Base-by-base conservation (phyloP, 805 yeast genomes). In the Torulaspora gathmanii region DNA sequence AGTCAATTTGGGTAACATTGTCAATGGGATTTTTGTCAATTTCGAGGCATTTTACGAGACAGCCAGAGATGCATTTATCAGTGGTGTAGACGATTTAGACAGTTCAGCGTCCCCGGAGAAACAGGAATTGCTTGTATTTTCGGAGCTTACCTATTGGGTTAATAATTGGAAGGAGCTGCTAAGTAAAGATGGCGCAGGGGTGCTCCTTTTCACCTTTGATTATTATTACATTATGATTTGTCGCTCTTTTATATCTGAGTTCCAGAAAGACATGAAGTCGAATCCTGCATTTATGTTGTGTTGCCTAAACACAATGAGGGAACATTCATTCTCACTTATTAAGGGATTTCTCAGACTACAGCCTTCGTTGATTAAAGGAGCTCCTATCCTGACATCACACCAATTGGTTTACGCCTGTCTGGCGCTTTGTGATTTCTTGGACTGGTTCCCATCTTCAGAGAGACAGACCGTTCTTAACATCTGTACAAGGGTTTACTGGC, bases 401-500 rank as follows among this genome's bases (percentile, higher is more conserved):
- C 78, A 78, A 50, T 68, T 78, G 15, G 76, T 78, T 5, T 79
- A 77, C 56, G 73, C 81, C 0, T 76, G 80, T 53, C 55, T 78
- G 30, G 73, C 79, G 0, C 60, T 79, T 19, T 74, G 77, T 53
- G 80, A 77, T 38, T 71, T 67, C 48, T 57, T 77, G 13, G 65
- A 64, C 40, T 58, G 65, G 49, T 69, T 72, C 61, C 63, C 64
- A 27, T 56, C 59, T 5, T 57, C 65, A n/a, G 72, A 73, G 45
- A 70, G 68, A 43, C 69, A 69, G 17, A 67, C 62, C 46, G 57
- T 76, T 2, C 53, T 79, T 35, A 74, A 67, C 49, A 55, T 77
- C 9, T 76, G 80, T 35, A 71, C 82, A 0, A 69, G 69, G 44
- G 71, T 76, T 7, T 79, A 78, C 49, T 79, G 83, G 83, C 79